Evolutionary conservation across 2,329 filamentous ascomycete genomes (phyloP).

Genomic region (Neonectria faginata): DNA sequence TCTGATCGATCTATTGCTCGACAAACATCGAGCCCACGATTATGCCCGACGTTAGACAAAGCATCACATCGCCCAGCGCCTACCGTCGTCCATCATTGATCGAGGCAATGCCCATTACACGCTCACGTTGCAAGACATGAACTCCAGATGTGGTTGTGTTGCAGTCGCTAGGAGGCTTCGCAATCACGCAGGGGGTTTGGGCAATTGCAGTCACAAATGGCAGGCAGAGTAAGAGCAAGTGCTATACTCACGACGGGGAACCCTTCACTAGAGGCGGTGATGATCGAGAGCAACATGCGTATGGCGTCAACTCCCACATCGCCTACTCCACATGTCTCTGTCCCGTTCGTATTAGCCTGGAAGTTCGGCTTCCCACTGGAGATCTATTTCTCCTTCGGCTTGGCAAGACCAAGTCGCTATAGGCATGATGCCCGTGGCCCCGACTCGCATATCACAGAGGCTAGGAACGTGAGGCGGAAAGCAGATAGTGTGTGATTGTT

Average conservation of each 20-base stretch:
- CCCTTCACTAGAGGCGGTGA: constrained; percentile 13
- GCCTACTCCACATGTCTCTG: constrained; percentile 5
- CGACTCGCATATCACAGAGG: constrained; percentile 15
- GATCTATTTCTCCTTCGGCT: constrained; percentile 15
- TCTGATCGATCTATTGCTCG: not conserved
- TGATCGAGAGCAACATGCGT: constrained; percentile 3
- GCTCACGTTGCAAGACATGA: constrained; percentile 15
- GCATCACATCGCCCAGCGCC: constrained; percentile 24
- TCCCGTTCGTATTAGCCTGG: constrained; percentile 1
- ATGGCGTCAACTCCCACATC: constrained; percentile 5
- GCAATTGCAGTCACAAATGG: constrained; percentile 5
- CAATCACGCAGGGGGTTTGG: constrained; percentile 10
- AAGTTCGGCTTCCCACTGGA: constrained; percentile 1
- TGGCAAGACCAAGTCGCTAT: constrained; percentile 12
- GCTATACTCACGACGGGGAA: constrained; percentile 1
- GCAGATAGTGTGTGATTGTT: constrained; percentile 39
- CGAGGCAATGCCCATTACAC: not conserved
- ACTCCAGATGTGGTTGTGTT: constrained; percentile 15
- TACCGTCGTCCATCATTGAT: constrained; percentile 8
- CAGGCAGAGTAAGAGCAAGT: not conserved
- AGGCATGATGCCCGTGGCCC: constrained; percentile 15
- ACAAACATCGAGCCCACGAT: not conserved
- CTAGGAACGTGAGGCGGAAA: constrained; percentile 24
- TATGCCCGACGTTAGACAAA: constrained; percentile 1
- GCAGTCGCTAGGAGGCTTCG: constrained; percentile 16